These are phyloP conservation scores for Elsinoe necatrix DNA, from an alignment of 2,329 filamentous ascomycete species.

Conservation along the genomic window DNA sequence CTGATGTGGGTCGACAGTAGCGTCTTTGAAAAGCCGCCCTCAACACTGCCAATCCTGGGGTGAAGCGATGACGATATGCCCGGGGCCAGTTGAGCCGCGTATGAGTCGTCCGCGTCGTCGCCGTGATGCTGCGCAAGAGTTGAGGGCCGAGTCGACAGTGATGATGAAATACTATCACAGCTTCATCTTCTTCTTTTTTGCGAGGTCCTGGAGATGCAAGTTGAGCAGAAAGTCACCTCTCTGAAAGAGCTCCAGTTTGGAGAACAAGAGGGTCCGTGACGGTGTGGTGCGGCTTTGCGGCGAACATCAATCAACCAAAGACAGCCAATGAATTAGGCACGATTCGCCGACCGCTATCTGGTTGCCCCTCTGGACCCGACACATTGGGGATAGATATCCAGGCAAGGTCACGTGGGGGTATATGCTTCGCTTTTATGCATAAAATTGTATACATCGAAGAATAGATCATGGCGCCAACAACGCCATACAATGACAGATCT, in stretches of 20 bases:
- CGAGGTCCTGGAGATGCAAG: background rate
- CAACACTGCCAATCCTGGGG: slow-evolving; percentile 10
- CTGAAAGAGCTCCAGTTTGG: slow-evolving; percentile 8
- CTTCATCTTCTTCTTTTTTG: background rate
- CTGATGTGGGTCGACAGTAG: background rate
- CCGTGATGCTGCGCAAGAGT: slow-evolving; percentile 7
- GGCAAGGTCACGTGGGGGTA: background rate
- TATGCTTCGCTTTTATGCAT: background rate
- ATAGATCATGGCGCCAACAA: background rate
- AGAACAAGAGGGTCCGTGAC: background rate
- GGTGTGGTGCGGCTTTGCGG: background rate
- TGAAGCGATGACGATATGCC: slow-evolving; percentile 7
- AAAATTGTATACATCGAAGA: slow-evolving; percentile 3
- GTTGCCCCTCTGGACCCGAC: slow-evolving; percentile 1
- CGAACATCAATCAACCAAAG: background rate
- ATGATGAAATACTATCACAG: background rate
- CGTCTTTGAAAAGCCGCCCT: slow-evolving; percentile 5
- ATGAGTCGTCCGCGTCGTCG: background rate
- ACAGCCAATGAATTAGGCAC: slow-evolving; percentile 16
- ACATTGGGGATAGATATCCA: slow-evolving; percentile 3
- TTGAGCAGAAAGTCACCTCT: background rate
- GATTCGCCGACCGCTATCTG: slow-evolving; percentile 10
- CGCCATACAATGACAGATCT: slow-evolving; percentile 8
- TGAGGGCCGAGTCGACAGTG: slow-evolving; percentile 4
- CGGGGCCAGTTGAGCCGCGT: background rate